Evolutionary conservation across 495 filamentous ascomycete species (phyloP).

Genomic region (Neurospora sp.): DNA sequence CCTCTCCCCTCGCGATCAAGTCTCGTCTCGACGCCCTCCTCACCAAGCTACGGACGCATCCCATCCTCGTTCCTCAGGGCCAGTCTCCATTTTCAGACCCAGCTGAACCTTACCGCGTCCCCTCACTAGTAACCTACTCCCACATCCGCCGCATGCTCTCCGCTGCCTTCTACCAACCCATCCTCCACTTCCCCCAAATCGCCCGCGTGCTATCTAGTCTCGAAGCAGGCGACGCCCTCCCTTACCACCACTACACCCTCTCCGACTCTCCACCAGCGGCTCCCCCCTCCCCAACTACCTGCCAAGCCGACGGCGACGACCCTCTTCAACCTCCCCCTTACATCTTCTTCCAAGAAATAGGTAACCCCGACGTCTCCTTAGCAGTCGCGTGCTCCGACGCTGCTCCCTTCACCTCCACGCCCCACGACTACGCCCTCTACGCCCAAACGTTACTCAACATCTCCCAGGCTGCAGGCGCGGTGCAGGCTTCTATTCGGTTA

Average conservation of each 20-base stretch:
- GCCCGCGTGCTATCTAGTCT: constrained; percentile 46
- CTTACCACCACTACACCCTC: constrained; percentile 38
- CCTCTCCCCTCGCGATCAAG: constrained; percentile 31
- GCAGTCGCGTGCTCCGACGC: constrained; percentile 59
- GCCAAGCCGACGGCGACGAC: constrained; percentile 18
- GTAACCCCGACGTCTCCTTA: constrained; percentile 35
- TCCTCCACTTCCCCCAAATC: constrained; percentile 45
- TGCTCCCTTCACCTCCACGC: constrained; percentile 24
- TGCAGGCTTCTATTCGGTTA: constrained; percentile 47
- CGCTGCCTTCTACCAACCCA: constrained; percentile 46
- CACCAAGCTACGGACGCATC: constrained; percentile 32
- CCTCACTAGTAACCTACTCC: constrained; percentile 33
- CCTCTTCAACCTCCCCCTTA: constrained; percentile 3
- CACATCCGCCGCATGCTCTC: constrained; percentile 36
- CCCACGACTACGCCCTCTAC: constrained; percentile 36
- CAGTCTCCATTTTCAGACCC: constrained; percentile 7
- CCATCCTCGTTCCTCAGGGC: constrained; percentile 30
- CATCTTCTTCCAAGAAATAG: constrained; percentile 24
- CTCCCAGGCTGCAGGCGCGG: constrained; percentile 43
- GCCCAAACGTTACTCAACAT: constrained; percentile 35
- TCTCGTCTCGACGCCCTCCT: constrained; percentile 32
- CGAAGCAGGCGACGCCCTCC: constrained; percentile 40
- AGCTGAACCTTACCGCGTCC: constrained; percentile 11
- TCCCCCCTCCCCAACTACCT: constrained; percentile 24
- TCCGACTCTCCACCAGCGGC: constrained; percentile 18